These are phyloP conservation scores for Calonectria pseudoturangicola DNA, from an alignment of 2,329 filamentous ascomycete species.

Conservation along the genomic window DNA sequence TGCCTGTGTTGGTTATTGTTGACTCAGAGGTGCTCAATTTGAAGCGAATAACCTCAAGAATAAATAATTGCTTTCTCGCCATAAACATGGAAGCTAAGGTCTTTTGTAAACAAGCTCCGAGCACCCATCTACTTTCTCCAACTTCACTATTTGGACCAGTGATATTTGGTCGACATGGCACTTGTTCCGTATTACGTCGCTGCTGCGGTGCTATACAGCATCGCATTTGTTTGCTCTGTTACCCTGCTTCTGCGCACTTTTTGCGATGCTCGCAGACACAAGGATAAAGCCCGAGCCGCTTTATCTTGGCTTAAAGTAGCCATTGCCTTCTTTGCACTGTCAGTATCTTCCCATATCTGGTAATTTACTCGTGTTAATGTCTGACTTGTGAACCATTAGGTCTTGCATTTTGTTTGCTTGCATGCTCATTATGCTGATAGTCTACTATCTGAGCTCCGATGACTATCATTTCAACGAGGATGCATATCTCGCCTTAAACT, in stretches of 20 bases:
- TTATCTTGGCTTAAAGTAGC: slow-evolving; percentile 2
- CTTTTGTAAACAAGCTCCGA: neutral
- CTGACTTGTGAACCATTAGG: neutral
- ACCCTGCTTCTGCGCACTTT: neutral
- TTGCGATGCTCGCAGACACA: neutral
- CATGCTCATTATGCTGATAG: neutral
- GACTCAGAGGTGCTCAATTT: neutral
- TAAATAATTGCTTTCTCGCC: too few relatives aligned
- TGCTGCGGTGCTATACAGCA: neutral
- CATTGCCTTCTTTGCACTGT: neutral
- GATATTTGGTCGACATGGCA: neutral
- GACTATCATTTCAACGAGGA: neutral
- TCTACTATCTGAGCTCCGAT: neutral
- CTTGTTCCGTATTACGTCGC: neutral
- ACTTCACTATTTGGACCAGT: neutral
- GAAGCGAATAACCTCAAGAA: neutral
- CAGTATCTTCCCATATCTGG: neutral
- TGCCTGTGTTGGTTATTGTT: neutral
- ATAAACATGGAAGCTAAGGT: too few relatives aligned
- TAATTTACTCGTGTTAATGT: too few relatives aligned
- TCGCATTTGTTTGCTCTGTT: neutral
- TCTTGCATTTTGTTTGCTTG: neutral
- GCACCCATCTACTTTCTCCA: too few relatives aligned
- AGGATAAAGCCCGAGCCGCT: neutral
- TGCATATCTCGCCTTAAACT: neutral